Evolutionary conservation across 371 early-diverging fungal species (phyloP), one percentile per base, ranked within the genome.

Genomic region (Rhizopus microsporus): DNA sequence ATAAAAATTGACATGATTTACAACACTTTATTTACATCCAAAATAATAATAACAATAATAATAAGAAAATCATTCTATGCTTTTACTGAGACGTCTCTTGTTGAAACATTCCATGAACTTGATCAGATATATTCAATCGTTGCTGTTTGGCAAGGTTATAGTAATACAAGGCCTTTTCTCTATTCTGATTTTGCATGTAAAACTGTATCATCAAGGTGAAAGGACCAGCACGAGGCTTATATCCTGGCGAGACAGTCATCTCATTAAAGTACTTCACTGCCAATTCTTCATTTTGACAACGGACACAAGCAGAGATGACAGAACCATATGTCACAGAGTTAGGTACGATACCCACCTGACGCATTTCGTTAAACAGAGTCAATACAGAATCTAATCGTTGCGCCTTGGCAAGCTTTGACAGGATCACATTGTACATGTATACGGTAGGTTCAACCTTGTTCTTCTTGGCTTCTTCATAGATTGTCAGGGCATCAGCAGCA

Each of bases 181-280:
- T 83, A 47, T 86, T 71, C 13, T 71, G 80, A 49, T 73, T 66
- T 57, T 83, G 77, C 33, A 78, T 75, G 53, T 86, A 84, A 49
- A 78, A 86, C 54, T 86, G 87, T 34, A 86, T 85, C 81, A 86
- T 81, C 35, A 74, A 71, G 51, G 84, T 84, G 59, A 72, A 85
- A 5, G 76, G 80, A 46, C 82, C 85, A 48, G 82, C 75, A 49
- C 85, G 82, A 32, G 85, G 84, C 33, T 75, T 71, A 57, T 78
- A 86, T 79, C 78, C 84, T 73, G 78, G 76, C 0, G 68, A 62
- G 7, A 49, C 47, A 34, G 71, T 62, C 87, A 84, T 81, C 43
- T 83, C 81, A 38, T 72, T 66, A 54, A 84, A 83, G 44, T 72
- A 69, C 3, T 65, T 70, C 34, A 69, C 66, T 0, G 87, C 87